phyloP scores from a whole-genome alignment of 176 grass and related monocot species.

The Raddia distichophylla region DNA sequence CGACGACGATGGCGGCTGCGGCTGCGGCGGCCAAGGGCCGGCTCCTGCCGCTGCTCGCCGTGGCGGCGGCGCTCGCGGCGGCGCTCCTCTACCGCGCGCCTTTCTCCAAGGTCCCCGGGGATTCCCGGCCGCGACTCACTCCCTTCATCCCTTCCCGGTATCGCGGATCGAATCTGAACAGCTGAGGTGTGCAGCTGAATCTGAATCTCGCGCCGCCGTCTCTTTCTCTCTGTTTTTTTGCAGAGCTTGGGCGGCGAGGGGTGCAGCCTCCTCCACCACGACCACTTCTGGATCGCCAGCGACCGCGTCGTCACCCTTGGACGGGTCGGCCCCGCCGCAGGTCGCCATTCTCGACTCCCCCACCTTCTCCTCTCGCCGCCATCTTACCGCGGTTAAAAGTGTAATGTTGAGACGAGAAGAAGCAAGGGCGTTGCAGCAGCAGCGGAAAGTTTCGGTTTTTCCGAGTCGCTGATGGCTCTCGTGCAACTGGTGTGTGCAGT shows the following conservation, averaged over 20 bases:
- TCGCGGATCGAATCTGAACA: neutral
- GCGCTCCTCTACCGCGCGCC: constrained; percentile 63
- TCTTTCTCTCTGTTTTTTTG: neutral
- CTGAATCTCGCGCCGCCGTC: neutral
- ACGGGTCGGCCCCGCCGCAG: constrained; percentile 73
- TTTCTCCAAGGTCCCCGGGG: constrained; percentile 41
- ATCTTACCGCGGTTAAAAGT: neutral
- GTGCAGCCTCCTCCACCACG: constrained; percentile 78
- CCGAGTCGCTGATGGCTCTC: constrained; percentile 6
- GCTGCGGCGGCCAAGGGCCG: constrained; percentile 33
- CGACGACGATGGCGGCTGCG: no score
- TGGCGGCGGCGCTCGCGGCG: constrained; percentile 62
- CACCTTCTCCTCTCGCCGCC: neutral
- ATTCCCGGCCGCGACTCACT: neutral
- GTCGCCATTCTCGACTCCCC: constrained; percentile 11
- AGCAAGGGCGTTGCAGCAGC: neutral
- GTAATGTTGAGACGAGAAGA: neutral
- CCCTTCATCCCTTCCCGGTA: neutral
- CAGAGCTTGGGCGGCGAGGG: constrained; percentile 57
- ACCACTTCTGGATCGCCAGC: constrained; percentile 89
- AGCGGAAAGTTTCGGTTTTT: neutral
- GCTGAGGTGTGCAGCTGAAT: neutral
- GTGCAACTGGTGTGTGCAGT: constrained; percentile 46
- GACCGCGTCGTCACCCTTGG: constrained; percentile 77
- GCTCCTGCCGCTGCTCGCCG: constrained; percentile 58